phyloP scores from a whole-genome alignment of 257 asterid genomes.

The Ehretia macrophylla region DNA sequence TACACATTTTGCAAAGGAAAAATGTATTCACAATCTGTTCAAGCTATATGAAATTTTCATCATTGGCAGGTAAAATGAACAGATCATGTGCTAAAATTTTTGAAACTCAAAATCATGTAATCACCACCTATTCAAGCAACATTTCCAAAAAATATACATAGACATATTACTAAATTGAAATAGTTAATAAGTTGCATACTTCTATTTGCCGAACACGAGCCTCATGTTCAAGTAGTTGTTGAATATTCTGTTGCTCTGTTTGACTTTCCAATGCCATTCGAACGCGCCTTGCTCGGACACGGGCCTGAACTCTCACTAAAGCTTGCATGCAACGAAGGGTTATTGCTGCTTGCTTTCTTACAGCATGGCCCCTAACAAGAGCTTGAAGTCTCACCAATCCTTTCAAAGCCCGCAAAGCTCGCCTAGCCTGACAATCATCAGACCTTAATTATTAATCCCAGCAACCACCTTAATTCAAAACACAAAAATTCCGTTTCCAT shows the following conservation, averaged over 20 bases:
- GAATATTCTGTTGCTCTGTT: conserved; percentile 66
- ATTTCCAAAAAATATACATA: too few relatives aligned
- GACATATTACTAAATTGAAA: background rate
- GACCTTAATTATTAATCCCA: background rate
- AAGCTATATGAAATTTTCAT: too few relatives aligned
- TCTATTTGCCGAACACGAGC: conserved; percentile 85
- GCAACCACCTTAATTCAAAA: background rate
- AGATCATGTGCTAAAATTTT: too few relatives aligned
- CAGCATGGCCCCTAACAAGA: conserved; percentile 98
- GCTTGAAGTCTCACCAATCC: conserved; percentile 99
- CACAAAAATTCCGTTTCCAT: too few relatives aligned
- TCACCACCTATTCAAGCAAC: too few relatives aligned
- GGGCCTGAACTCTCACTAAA: conserved; percentile 96
- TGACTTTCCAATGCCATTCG: conserved; percentile 85
- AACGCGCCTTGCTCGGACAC: conserved; percentile 96
- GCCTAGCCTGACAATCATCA: conserved; percentile 65
- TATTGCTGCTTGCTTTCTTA: conserved; percentile 93
- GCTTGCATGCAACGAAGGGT: conserved; percentile 99
- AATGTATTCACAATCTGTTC: too few relatives aligned
- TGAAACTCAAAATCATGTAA: too few relatives aligned
- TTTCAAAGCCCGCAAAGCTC: conserved; percentile 94
- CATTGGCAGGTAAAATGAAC: too few relatives aligned
- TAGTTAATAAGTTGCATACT: conserved; percentile 40
- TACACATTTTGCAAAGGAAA: too few relatives aligned
- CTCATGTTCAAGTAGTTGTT: conserved; percentile 68